Evolutionary conservation across 495 filamentous ascomycete genomes (phyloP).

Genomic region (Haplographium delicatum): DNA sequence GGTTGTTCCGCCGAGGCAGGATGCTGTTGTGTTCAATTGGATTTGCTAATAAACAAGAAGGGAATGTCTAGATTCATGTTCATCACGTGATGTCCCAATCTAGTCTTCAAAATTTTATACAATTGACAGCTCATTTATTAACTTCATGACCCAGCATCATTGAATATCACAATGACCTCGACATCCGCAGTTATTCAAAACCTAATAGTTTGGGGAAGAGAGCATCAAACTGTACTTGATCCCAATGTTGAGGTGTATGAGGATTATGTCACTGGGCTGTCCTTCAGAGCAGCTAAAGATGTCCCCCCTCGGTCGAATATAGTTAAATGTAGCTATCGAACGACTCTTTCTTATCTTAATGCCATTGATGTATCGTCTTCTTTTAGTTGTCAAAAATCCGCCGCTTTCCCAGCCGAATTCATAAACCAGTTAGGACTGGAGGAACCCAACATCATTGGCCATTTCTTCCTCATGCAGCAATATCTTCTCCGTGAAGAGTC

Average conservation of each 20-base stretch:
- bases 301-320: conserved; percentile 2
- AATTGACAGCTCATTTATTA: no score
- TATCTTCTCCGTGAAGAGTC: conserved; percentile 39
- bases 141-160: no score
- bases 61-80: no score
- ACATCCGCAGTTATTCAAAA: conserved; percentile 5
- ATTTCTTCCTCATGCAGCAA: conserved; percentile 27
- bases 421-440: conserved; percentile 8
- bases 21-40: no score
- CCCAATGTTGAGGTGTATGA: conserved; percentile 13
- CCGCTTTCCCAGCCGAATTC: conserved; percentile 17
- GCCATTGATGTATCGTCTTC: not conserved
- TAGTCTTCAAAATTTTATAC: no score
- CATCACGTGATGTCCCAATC: no score
- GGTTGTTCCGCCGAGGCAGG: no score
- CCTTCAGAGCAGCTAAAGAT: conserved; percentile 11
- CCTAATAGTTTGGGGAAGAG: conserved; percentile 14
- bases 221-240: conserved; percentile 2
- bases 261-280: conserved; percentile 15
- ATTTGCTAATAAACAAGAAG: no score
- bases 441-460: conserved; percentile 19
- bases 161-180: no score
- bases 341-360: conserved; percentile 23
- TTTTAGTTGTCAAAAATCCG: conserved; percentile 5
- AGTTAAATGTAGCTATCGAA: conserved; percentile 13